Evolutionary conservation across 805 yeast genomes (phyloP), one percentile per base, ranked within the genome.

Genomic region (Zygoascus biomembranicola): DNA sequence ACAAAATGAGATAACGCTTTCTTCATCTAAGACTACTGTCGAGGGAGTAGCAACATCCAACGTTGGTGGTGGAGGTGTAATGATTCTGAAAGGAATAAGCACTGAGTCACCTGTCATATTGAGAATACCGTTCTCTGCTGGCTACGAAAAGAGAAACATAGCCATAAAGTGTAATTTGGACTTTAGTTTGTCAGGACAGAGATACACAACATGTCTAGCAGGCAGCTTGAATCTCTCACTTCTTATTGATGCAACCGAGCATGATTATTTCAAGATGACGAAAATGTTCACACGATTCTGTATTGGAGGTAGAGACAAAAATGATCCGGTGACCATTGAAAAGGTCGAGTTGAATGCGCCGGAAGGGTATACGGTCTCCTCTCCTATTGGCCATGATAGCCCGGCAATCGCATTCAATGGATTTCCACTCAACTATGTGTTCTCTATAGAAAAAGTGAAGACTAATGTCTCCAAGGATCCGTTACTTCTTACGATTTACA

Each of bases 181-280:
- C 37, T 67, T 65, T 56, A 52, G 61, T 54, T 50, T 56, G 23
- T 56, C 54, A 13, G 59, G 51, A 3, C 60, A 55, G 0, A 48
- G 51, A 23, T 59, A 45, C 41, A 51, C 50, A n/a, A 54, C 59
- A 32, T 57, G 61, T 49, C 59, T 64, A 49, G 18, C 64, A 49
- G 58, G 62, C 32, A 60, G 61, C 1, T 55, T 85, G 5, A 83
- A 84, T 55, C 77, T 82, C 5, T 67, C 78, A 0, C 70, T 87
- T 41, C 73, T 78, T 5, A 69, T 87, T 8, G 83, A 89, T 0
- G 94, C 87, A 0, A 81, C 88, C 2, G 95, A 87, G 1, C 92
- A 86, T 61, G 96, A 88, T 64, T 80, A 83, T 10, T 87, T 86
- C 71, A 78, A 80, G 57, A 66, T 77, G 2, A 65, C 76, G 16